A percentile compares a stretch with the other conserved stretches of the same genome.
Conservation (phyloP, 345 rosid species). For the Ailanthus altissimus region DNA sequence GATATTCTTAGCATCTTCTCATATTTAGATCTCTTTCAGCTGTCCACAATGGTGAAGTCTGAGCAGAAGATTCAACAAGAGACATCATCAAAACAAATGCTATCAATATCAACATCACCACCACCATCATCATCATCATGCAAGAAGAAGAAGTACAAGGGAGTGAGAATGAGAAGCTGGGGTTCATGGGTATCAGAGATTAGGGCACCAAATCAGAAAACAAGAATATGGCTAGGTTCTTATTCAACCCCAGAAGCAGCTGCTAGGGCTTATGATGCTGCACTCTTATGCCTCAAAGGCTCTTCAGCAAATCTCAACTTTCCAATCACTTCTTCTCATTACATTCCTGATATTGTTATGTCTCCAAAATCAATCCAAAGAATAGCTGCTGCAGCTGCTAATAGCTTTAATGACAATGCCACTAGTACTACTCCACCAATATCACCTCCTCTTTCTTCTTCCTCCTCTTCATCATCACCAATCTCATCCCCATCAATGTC, state of each 20-base stretch:
- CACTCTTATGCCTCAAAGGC: slow-evolving; percentile 89
- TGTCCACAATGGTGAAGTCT: slow-evolving; percentile 58
- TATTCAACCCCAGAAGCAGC: slow-evolving; percentile 95
- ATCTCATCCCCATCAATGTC: slow-evolving; percentile 41
- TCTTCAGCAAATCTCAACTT: slow-evolving; percentile 82
- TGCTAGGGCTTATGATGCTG: slow-evolving; percentile 97
- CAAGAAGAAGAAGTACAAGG: slow-evolving; percentile 74
- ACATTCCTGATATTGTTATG: slow-evolving; percentile 46
- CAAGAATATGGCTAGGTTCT: slow-evolving; percentile 98
- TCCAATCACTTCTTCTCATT: slow-evolving; percentile 47
- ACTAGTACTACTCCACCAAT: slow-evolving; percentile 20
- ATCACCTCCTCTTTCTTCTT: slow-evolving; percentile 28
- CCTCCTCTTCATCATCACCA: slow-evolving; percentile 30
- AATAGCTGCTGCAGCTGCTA: slow-evolving; percentile 80
- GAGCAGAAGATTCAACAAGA: slow-evolving; percentile 47
- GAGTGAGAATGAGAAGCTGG: slow-evolving; percentile 99
- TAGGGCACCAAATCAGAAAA: slow-evolving; percentile 92
- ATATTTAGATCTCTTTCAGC: not conserved
- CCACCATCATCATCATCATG: slow-evolving; percentile 31
- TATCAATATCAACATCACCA: slow-evolving; percentile 30
- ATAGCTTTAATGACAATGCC: slow-evolving; percentile 20
- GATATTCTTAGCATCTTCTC: no score
- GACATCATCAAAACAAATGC: slow-evolving; percentile 33
- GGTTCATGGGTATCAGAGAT: slow-evolving; percentile 99
- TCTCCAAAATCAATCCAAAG: slow-evolving; percentile 93